Percentiles rank a stretch among this genome's conserved stretches.
Evolutionary conservation across 306 rosid genomes (phyloP).

Genomic region (Senna siamea): DNA sequence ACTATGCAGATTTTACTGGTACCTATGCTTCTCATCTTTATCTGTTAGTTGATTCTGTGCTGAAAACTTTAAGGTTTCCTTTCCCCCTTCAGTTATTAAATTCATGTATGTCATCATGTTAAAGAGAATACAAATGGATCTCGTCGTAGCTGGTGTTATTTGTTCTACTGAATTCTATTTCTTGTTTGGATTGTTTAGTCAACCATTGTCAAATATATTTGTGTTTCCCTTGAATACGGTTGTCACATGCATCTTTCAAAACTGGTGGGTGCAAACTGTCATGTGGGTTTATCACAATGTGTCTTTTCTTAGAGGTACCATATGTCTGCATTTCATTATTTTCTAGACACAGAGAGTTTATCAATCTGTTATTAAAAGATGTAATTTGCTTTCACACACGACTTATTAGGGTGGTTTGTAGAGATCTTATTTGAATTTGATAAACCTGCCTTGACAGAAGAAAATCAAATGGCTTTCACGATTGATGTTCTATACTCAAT

Average conservation of each 20-base stretch:
- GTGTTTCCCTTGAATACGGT: constrained; percentile 4
- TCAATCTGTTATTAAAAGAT: constrained; percentile 21
- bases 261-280: neutral
- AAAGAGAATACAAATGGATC: neutral
- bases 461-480: constrained; percentile 35
- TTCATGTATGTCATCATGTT: constrained; percentile 19
- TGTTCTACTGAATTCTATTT: constrained; percentile 12
- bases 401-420: constrained; percentile 18
- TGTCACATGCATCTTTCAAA: neutral
- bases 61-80: constrained; percentile 2
- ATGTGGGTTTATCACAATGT: neutral
- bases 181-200: constrained; percentile 25
- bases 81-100: constrained; percentile 2
- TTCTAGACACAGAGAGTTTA: neutral
- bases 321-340: constrained; percentile 24
- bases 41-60: constrained; percentile 33
- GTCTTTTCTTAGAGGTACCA: constrained; percentile 27
- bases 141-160: constrained; percentile 10
- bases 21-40: constrained; percentile 41
- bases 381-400: constrained; percentile 31
- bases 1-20: constrained; percentile 94
- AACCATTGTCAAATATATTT: neutral
- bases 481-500: neutral
- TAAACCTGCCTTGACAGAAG: constrained; percentile 21
- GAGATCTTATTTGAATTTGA: neutral